These are phyloP conservation scores for Vinca minor DNA, from an alignment of 257 asterid genomes.

Conservation along the genomic window DNA sequence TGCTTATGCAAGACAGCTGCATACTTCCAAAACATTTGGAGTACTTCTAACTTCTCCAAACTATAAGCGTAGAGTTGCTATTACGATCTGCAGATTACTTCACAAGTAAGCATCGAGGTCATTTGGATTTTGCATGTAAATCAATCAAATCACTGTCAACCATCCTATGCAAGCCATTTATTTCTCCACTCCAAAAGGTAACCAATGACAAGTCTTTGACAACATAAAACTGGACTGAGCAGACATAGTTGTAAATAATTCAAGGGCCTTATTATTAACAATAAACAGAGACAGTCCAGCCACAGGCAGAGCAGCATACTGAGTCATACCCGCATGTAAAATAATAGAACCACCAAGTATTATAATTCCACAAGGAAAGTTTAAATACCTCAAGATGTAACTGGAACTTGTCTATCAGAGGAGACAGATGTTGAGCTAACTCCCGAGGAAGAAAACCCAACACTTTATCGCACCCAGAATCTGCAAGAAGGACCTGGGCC, in stretches of 20 bases:
- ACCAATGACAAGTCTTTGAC: background rate
- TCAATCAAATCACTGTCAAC: background rate
- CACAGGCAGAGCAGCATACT: background rate
- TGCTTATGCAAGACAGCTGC: background rate
- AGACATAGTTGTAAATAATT: background rate
- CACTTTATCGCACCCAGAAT: constrained; percentile 35
- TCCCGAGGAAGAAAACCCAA: constrained; percentile 84
- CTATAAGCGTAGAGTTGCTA: background rate
- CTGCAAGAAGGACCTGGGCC: constrained; percentile 60
- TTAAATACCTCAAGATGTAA: constrained; percentile 60
- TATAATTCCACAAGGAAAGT: background rate
- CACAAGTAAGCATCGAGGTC: background rate
- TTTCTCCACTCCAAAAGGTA: no score
- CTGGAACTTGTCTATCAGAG: constrained; percentile 63
- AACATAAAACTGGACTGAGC: background rate
- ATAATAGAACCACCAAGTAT: background rate
- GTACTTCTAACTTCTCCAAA: background rate
- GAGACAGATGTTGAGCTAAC: constrained; percentile 64
- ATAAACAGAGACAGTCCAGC: background rate
- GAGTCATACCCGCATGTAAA: background rate
- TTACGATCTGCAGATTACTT: background rate
- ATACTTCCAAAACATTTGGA: background rate
- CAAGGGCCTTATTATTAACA: background rate
- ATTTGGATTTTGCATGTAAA: background rate
- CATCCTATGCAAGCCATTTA: background rate